Evolutionary conservation across 2,329 filamentous ascomycete genomes (phyloP).

Genomic region (Myriosclerotinia duriaeana): DNA sequence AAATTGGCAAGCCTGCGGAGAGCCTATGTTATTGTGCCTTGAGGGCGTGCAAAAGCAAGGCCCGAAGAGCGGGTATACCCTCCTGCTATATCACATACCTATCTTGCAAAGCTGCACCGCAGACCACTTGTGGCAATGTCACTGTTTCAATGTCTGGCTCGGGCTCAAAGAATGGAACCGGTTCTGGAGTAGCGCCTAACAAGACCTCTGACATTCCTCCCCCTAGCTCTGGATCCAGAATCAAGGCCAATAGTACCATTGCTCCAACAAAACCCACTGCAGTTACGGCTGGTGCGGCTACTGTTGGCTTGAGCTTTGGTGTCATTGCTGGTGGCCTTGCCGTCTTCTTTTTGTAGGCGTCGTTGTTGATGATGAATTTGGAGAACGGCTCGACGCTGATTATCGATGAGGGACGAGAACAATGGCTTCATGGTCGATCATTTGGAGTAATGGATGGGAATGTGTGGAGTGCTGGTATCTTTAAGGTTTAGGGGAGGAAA

Average conservation of each 20-base stretch:
- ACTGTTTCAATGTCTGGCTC: not conserved
- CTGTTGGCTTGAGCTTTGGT: conserved; percentile 28
- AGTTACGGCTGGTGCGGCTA: conserved; percentile 24
- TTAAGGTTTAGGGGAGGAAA: fast-evolving
- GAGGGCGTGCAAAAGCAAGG: not conserved
- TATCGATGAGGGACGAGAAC: too few species aligned
- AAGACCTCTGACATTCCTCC: not conserved
- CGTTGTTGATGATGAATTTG: not conserved
- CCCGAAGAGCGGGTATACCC: not conserved
- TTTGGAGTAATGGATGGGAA: not conserved
- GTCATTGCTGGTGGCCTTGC: conserved; percentile 29
- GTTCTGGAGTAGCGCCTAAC: not conserved
- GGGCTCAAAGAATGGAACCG: not conserved
- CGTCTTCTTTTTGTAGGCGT: conserved; percentile 29
- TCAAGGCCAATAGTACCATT: not conserved
- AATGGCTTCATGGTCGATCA: too few species aligned
- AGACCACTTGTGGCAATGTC: not conserved
- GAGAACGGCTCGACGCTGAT: not conserved
- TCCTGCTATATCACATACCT: not conserved
- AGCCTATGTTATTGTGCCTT: not conserved
- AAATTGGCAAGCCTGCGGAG: conserved; percentile 23
- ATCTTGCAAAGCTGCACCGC: not conserved
- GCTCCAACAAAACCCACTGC: conserved; percentile 18
- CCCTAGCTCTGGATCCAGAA: not conserved
- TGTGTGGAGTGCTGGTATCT: not conserved